Evolutionary conservation across 352 stramenopile species (phyloP).

Genomic region (Aphanomyces invadans): DNA sequence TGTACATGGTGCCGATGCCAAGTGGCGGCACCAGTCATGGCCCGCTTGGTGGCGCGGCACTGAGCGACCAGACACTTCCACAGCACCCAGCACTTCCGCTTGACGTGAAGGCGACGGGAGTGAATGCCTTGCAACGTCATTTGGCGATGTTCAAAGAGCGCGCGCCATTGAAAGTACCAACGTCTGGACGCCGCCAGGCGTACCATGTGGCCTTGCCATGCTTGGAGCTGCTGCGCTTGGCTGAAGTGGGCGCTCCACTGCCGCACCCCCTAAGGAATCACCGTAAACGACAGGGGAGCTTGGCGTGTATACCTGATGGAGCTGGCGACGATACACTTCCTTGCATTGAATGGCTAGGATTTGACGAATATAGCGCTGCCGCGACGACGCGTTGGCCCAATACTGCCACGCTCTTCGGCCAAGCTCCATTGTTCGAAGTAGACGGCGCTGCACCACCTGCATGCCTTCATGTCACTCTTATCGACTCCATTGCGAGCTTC

Average conservation of each 20-base stretch:
- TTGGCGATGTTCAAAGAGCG: neutral
- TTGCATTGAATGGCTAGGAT: neutral
- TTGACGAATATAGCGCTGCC: neutral
- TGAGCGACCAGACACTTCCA: neutral
- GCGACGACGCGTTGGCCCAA: neutral
- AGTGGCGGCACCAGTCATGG: neutral
- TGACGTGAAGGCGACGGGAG: neutral
- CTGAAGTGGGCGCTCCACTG: neutral
- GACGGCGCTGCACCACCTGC: neutral
- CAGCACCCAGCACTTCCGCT: neutral
- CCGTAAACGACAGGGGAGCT: neutral
- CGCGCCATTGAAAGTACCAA: constrained; percentile 1
- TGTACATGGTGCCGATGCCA: neutral
- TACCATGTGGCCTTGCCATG: neutral
- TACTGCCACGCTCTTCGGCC: neutral
- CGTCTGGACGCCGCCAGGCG: neutral
- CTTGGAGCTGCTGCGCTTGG: neutral
- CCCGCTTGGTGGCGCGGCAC: neutral
- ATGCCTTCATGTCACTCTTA: too few species aligned
- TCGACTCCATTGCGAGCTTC: too few species aligned
- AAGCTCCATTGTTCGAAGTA: neutral
- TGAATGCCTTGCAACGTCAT: neutral
- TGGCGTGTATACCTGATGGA: neutral
- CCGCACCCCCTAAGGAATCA: neutral
- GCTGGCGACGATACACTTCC: neutral